Conservation (phyloP, 208 protist species). For the Acanthamoeba culbertsoni region DNA sequence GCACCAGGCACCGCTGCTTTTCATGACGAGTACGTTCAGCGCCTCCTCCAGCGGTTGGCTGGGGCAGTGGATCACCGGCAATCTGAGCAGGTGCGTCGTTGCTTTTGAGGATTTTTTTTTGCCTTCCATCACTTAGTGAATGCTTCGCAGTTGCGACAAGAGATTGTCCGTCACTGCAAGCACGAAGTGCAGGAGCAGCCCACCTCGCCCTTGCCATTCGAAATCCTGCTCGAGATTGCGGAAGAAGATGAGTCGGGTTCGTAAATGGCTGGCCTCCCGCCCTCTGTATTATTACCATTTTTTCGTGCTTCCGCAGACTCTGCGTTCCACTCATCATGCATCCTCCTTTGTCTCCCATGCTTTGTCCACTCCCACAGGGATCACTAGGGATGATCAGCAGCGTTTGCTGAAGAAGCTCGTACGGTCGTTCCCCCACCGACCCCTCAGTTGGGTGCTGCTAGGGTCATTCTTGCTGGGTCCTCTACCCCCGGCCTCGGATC, state of each 20-base stretch:
- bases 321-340: neutral
- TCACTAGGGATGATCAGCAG: neutral
- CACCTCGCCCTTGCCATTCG: neutral
- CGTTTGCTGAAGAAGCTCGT: neutral
- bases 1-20: neutral
- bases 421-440: conserved; percentile 12
- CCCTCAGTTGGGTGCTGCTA: neutral
- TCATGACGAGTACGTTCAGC: conserved; percentile 4
- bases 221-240: neutral
- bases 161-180: neutral
- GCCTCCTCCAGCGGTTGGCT: neutral
- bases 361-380: neutral
- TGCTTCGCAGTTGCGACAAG: neutral
- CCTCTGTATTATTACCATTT: neutral
- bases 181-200: neutral
- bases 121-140: neutral
- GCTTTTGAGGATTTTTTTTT: neutral
- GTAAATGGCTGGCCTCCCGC: neutral
- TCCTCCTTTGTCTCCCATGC: neutral
- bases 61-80: neutral
- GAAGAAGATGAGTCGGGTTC: conserved; percentile 8
- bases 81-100: neutral
- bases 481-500: neutral
- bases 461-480: neutral
- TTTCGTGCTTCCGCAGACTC: neutral